Conservation (phyloP, 805 yeast genomes). For the Yarrowia sp. region DNA sequence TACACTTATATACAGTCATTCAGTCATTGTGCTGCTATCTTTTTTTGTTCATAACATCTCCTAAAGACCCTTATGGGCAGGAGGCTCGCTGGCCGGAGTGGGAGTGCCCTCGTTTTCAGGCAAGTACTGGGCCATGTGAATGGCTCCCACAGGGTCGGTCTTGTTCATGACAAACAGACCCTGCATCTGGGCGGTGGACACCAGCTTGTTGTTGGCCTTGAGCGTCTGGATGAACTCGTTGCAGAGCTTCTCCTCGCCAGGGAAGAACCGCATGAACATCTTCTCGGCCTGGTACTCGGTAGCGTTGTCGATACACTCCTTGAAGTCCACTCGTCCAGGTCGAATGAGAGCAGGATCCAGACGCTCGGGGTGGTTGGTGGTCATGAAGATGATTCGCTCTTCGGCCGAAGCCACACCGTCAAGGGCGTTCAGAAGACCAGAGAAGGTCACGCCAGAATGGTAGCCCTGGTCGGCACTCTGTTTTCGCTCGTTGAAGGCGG, state of each 20-base stretch:
- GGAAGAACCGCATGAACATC: constrained; percentile 91
- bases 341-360: constrained; percentile 91
- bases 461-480: constrained; percentile 80
- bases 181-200: constrained; percentile 93
- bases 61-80: constrained; percentile 21
- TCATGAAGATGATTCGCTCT: constrained; percentile 96
- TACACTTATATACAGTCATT: constrained; percentile 22
- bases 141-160: constrained; percentile 77
- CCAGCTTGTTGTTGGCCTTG: constrained; percentile 58
- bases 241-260: constrained; percentile 61
- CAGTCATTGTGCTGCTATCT: not conserved
- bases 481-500: constrained; percentile 86
- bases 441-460: constrained; percentile 89
- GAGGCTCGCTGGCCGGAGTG: constrained; percentile 27
- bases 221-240: constrained; percentile 59
- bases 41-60: not conserved
- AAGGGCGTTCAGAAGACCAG: constrained; percentile 89
- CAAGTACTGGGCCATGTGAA: constrained; percentile 59
- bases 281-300: constrained; percentile 74
- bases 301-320: constrained; percentile 86
- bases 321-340: constrained; percentile 93
- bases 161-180: constrained; percentile 94
- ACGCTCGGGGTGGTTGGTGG: constrained; percentile 95
- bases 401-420: constrained; percentile 99
- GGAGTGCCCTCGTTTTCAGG: constrained; percentile 37